Evolutionary conservation across 495 filamentous ascomycete genomes (phyloP).

Genomic region (Xylaria grammica): DNA sequence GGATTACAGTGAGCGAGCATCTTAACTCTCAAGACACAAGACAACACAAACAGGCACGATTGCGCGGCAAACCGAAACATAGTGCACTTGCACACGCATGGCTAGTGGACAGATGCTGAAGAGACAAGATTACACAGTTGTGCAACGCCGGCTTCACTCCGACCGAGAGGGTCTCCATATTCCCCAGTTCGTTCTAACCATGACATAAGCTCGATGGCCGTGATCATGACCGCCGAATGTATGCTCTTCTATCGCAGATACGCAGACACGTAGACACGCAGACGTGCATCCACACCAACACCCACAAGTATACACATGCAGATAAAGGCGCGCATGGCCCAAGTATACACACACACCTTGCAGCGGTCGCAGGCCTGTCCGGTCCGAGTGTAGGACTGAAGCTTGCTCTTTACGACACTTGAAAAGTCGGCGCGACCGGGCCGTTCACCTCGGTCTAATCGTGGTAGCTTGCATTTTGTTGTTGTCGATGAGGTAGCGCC

Average conservation of each 20-base stretch:
- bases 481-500: constrained; percentile 21
- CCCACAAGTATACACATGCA: constrained; percentile 1
- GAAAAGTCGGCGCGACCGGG: constrained; percentile 65
- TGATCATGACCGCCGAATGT: not conserved
- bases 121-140: not conserved
- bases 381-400: constrained; percentile 69
- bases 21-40: not conserved
- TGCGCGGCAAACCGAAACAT: constrained; percentile 4
- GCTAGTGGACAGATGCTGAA: not conserved
- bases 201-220: not conserved
- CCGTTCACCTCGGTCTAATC: constrained; percentile 45
- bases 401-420: constrained; percentile 66
- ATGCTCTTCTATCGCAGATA: constrained; percentile 1
- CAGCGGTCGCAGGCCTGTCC: constrained; percentile 92
- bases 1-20: not conserved
- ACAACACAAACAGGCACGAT: not conserved
- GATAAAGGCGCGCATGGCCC: not conserved
- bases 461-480: constrained; percentile 52
- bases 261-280: not conserved
- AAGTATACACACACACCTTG: constrained; percentile 62
- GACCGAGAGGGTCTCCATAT: not conserved
- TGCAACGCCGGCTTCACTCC: not conserved
- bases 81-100: constrained; percentile 17
- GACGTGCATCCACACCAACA: not conserved
- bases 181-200: not conserved